A percentile compares a stretch with the other conserved stretches of the same genome.
These are phyloP conservation scores for Aspergillus cavernicola DNA, from an alignment of 495 filamentous ascomycete species.

Conservation along the genomic window DNA sequence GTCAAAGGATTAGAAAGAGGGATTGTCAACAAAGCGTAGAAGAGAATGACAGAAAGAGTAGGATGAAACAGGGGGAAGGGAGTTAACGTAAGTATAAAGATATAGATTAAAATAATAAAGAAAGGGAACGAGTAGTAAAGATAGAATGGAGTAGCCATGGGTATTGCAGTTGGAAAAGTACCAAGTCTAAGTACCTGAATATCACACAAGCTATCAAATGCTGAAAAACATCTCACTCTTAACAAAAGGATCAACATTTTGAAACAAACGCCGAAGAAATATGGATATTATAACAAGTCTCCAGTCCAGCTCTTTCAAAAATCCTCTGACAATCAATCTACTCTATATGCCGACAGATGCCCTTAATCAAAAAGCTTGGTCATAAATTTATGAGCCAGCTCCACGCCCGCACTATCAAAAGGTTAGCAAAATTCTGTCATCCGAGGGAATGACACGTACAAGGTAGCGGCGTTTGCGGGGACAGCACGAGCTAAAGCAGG, in stretches of 20 bases:
- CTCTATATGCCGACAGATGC: background rate
- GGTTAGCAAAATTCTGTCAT: conserved; percentile 14
- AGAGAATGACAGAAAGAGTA: no score
- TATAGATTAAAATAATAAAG: background rate
- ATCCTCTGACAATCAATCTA: background rate
- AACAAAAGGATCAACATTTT: background rate
- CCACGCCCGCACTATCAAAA: conserved; percentile 60
- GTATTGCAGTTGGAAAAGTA: conserved; percentile 8
- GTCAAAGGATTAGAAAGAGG: no score
- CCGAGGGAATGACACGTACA: conserved; percentile 30
- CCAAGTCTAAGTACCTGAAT: conserved; percentile 13
- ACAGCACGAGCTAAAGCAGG: conserved; percentile 90
- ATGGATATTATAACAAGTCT: conserved; percentile 10
- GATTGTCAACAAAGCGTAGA: no score
- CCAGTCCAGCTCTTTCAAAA: background rate
- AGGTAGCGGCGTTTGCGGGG: conserved; percentile 84
- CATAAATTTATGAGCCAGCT: conserved; percentile 79
- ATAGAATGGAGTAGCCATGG: no score
- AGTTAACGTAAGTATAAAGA: background rate
- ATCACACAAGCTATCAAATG: conserved; percentile 10
- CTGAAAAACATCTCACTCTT: conserved; percentile 8
- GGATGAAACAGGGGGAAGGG: no score
- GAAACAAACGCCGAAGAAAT: conserved; percentile 6
- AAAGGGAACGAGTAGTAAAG: background rate
- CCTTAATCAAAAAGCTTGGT: conserved; percentile 59